Conservation (phyloP, 352 stramenopile species). For the Pythium volutum region DNA sequence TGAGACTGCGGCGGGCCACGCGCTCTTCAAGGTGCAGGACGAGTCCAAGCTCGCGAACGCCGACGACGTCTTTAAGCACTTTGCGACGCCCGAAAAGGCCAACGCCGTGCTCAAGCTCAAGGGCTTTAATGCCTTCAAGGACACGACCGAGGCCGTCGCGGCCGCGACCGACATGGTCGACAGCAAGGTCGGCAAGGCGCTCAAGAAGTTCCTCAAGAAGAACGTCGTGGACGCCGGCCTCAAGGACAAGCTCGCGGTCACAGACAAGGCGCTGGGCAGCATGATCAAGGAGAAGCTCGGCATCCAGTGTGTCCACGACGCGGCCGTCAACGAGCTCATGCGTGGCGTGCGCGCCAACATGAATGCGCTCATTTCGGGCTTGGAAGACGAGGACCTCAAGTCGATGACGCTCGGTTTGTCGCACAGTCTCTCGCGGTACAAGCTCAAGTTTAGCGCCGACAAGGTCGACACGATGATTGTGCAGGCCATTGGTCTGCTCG, state of each 20-base stretch:
- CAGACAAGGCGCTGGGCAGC: constrained; percentile 94
- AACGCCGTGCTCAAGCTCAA: constrained; percentile 93
- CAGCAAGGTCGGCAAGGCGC: constrained; percentile 95
- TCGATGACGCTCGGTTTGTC: constrained; percentile 99
- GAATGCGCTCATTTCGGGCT: constrained; percentile 91
- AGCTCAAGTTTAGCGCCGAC: constrained; percentile 99
- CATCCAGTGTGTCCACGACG: constrained; percentile 92
- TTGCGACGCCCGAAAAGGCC: constrained; percentile 89
- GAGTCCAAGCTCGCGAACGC: constrained; percentile 89
- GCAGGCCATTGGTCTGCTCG: constrained; percentile 98
- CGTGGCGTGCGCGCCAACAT: constrained; percentile 96
- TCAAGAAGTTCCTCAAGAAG: constrained; percentile 99
- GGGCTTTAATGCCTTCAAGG: constrained; percentile 98
- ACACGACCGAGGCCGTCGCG: constrained; percentile 97
- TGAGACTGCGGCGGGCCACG: constrained; percentile 98
- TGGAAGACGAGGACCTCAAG: constrained; percentile 89
- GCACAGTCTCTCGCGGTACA: constrained; percentile 98
- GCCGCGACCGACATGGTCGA: constrained; percentile 97
- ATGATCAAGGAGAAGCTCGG: constrained; percentile 98
- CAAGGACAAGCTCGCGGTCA: constrained; percentile 96
- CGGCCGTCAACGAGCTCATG: constrained; percentile 94
- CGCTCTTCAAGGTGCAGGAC: constrained; percentile 99
- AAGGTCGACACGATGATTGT: constrained; percentile 99
- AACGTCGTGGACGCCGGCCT: constrained; percentile 93
- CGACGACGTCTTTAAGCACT: constrained; percentile 92